A percentile compares a stretch with the other conserved stretches of the same genome.
phyloP scores from a whole-genome alignment of 805 yeast species.

The Hanseniaspora singularis region DNA sequence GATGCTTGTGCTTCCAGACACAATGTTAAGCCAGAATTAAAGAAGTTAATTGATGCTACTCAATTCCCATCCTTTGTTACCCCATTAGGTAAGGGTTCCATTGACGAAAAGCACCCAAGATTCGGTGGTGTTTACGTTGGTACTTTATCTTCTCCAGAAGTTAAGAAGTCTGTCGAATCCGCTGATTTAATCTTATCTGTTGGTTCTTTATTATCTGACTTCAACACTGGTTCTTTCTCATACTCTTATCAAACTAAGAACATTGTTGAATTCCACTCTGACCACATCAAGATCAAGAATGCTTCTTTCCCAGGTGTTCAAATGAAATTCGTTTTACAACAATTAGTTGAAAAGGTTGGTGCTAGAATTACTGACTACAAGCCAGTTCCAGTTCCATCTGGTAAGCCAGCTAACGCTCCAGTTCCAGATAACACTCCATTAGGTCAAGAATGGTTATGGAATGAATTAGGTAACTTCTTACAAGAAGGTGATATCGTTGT shows the following conservation, averaged over 20 bases:
- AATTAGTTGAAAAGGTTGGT: constrained; percentile 32
- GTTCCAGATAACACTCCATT: constrained; percentile 36
- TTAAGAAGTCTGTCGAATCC: constrained; percentile 57
- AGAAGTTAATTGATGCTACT: constrained; percentile 48
- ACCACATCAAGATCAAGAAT: constrained; percentile 54
- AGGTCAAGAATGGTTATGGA: constrained; percentile 61
- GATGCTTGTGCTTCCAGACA: constrained; percentile 85
- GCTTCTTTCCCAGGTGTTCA: constrained; percentile 64
- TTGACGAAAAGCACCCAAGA: constrained; percentile 59
- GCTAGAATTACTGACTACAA: constrained; percentile 34
- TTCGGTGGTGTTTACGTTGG: constrained; percentile 84
- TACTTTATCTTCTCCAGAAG: constrained; percentile 60
- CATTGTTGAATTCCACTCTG: constrained; percentile 69
- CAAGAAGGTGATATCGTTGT: constrained; percentile 54
- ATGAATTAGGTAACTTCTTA: constrained; percentile 48
- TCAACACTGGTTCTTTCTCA: constrained; percentile 81
- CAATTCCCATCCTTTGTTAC: constrained; percentile 75
- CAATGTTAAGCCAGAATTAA: constrained; percentile 51
- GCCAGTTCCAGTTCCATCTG: constrained; percentile 45
- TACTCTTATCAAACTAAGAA: constrained; percentile 63
- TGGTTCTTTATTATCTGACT: constrained; percentile 77
- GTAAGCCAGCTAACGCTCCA: constrained; percentile 34
- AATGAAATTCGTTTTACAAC: constrained; percentile 47
- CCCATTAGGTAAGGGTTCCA: constrained; percentile 80
- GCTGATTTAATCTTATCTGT: constrained; percentile 66